Evolutionary conservation across 148 eudicot species (phyloP), one percentile per base, ranked within the genome.

Genomic region (Heliosperma pusillum): DNA sequence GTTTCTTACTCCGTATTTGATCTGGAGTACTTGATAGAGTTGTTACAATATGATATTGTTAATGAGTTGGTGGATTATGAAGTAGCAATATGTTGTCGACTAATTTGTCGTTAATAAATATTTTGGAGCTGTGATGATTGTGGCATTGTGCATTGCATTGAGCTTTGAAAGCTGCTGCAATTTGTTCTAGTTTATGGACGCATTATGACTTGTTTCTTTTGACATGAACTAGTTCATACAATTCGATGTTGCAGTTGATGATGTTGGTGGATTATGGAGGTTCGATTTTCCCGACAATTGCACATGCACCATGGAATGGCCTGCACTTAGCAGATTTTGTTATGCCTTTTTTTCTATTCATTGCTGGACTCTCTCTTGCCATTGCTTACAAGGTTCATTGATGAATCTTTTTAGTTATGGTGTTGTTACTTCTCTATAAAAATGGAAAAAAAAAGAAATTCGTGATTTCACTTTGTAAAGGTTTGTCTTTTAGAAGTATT

Each of bases 271-370:
- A 93, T 83, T 89, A 89, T 77, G 93, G 82, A 76, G 98, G 98
- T 19, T 80, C 92, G 27, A 50, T 88, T 78, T 88, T 89, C 53
- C 96, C 98, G 10, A 11, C 62, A 53, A 87, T 93, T 77, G 87
- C 87, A 63, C 98, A 93, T 84, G 85, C 86, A 62, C 96, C 96
- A 11, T 93, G 98, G 98, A 81, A 88, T 85, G 96, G 98, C 44
- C 63, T 90, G 53, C 91, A 88, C 74, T 84, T 93, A 82, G 98
- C 98, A 16, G 96, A 93, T 78, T 82, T 90, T 76, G 98, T 93
- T 53, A 90, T 90, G 96, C 96, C 98, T 40, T 90, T 90, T 82
- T 93, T 93, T 77, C 93, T 93, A 45, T 93, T 93, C 72, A 82
- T 88, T 63, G 93, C 90, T 71, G 98, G 98, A 47, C 78, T 90